These are phyloP conservation scores for Irpex sp. DNA, from an alignment of 1,284 basidiomycete genomes.

Conservation along the genomic window DNA sequence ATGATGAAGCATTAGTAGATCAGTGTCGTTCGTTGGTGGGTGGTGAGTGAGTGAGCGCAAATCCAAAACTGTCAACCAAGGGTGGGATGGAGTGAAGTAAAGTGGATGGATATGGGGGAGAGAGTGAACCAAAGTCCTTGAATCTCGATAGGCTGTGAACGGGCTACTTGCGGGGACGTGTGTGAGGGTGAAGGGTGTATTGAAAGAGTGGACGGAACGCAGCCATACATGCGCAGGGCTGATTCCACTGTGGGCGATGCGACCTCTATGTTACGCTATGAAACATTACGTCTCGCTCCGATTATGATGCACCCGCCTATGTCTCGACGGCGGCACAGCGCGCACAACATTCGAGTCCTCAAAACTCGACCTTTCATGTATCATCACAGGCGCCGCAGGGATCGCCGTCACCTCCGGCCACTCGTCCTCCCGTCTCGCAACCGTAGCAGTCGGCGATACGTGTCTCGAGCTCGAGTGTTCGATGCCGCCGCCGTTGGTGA, in stretches of 20 bases:
- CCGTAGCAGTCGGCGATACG: slow-evolving; percentile 46
- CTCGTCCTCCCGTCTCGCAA: slow-evolving; percentile 29
- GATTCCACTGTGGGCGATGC: background rate
- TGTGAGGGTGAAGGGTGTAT: background rate
- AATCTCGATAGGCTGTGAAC: background rate
- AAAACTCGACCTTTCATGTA: slow-evolving; percentile 4
- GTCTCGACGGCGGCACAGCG: slow-evolving; percentile 11
- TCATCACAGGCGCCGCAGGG: background rate
- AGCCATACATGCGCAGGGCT: background rate
- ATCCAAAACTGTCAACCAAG: background rate
- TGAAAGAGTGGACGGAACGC: slow-evolving; percentile 12
- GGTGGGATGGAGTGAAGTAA: background rate
- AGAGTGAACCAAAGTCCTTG: background rate
- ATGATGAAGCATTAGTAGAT: slow-evolving; percentile 9
- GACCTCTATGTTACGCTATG: background rate
- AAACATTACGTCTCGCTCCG: slow-evolving; percentile 1
- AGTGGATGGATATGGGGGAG: background rate
- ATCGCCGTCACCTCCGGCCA: background rate
- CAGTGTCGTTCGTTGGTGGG: background rate
- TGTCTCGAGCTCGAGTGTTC: slow-evolving; percentile 20
- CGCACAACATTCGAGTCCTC: slow-evolving; percentile 3
- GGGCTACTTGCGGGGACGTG: background rate
- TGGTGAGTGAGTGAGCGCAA: background rate
- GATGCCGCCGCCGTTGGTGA: slow-evolving; percentile 10
- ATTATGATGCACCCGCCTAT: slow-evolving; percentile 8